phyloP scores from a whole-genome alignment of 2,329 filamentous ascomycete species.

The Didymella glomerata region DNA sequence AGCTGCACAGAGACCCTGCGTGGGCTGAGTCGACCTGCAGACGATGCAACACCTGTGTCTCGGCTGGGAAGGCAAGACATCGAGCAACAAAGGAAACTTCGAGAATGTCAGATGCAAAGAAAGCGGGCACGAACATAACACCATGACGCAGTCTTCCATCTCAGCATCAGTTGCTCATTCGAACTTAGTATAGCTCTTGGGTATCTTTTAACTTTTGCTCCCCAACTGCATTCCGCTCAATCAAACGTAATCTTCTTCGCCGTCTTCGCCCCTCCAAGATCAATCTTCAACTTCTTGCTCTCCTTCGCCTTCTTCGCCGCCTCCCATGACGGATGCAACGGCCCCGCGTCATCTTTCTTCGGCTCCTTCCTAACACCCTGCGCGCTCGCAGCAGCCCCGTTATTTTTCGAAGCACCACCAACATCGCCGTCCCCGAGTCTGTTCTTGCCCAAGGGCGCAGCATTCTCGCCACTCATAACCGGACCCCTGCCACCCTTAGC shows the following conservation, averaged over 20 bases:
- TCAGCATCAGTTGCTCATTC: background rate
- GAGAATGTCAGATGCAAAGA: too few species aligned
- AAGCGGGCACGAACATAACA: background rate
- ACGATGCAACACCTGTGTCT: too few species aligned
- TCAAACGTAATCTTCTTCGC: slow-evolving; percentile 70
- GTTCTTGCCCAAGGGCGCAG: slow-evolving; percentile 36
- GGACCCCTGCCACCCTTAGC: slow-evolving; percentile 36
- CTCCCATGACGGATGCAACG: slow-evolving; percentile 71
- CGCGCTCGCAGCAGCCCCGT: background rate
- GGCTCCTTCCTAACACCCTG: slow-evolving; percentile 34
- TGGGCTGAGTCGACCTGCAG: too few species aligned
- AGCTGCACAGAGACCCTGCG: too few species aligned
- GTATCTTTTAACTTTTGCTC: background rate
- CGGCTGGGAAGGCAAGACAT: too few species aligned
- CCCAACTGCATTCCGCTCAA: slow-evolving; percentile 37
- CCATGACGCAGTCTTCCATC: background rate
- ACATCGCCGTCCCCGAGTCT: slow-evolving; percentile 29
- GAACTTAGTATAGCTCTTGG: background rate
- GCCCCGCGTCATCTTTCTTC: slow-evolving; percentile 61
- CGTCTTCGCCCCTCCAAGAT: slow-evolving; percentile 24
- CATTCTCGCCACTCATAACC: slow-evolving; percentile 45
- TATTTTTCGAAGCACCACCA: background rate
- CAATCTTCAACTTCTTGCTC: slow-evolving; percentile 57
- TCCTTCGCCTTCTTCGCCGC: slow-evolving; percentile 69
- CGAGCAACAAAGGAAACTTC: too few species aligned